Conservation (phyloP, 768 basidiomycete species). For the Rhodocollybia butyracea region DNA sequence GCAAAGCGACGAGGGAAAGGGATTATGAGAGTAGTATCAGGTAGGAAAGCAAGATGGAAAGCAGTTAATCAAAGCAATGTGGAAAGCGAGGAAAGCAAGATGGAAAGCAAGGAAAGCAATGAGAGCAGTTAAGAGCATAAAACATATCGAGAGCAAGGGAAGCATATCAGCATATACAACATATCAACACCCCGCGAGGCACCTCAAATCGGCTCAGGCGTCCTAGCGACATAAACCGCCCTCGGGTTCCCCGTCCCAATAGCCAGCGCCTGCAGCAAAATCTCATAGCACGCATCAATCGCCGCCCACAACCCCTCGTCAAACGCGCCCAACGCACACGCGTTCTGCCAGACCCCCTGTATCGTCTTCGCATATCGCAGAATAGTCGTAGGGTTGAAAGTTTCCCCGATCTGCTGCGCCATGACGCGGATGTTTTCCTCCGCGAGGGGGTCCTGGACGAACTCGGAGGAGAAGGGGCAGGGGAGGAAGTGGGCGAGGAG, state of each 20-base stretch:
- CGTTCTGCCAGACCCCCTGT: conserved; percentile 72
- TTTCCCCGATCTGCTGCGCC: conserved; percentile 33
- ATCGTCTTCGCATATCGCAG: conserved; percentile 46
- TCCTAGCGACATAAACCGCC: conserved; percentile 3
- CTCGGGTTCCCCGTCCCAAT: conserved; percentile 39
- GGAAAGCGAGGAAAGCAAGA: neutral
- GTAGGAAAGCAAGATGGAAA: neutral
- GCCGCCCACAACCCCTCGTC: conserved; percentile 65
- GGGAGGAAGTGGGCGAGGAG: conserved; percentile 59
- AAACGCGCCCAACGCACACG: conserved; percentile 63
- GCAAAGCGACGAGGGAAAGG: too few species aligned
- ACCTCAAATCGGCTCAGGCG: neutral
- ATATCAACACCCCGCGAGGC: neutral
- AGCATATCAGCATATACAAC: neutral
- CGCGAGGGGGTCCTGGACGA: conserved; percentile 29
- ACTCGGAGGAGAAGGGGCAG: conserved; percentile 37
- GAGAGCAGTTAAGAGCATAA: too few species aligned
- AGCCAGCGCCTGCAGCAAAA: conserved; percentile 58
- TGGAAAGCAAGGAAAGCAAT: neutral
- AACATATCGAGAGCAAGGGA: neutral
- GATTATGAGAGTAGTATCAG: too few species aligned
- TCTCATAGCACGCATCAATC: conserved; percentile 66
- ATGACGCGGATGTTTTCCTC: conserved; percentile 19
- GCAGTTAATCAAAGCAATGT: neutral
- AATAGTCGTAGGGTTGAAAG: conserved; percentile 43